Evolutionary conservation across 805 yeast genomes (phyloP).

Genomic region (Myxozyma sirexii): DNA sequence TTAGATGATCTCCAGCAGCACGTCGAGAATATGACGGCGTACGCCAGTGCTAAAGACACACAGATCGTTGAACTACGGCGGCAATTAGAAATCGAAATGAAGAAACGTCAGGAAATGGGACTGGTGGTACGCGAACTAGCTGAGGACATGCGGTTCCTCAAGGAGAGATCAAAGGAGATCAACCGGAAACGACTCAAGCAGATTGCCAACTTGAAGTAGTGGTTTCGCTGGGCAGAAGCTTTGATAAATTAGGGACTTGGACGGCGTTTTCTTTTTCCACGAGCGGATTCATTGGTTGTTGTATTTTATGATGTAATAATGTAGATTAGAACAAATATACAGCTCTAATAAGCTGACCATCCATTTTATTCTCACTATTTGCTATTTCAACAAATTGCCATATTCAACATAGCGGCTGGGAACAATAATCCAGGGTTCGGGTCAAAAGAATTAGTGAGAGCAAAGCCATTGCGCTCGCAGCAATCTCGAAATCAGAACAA

Average conservation of each 20-base stretch:
- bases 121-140: constrained; percentile 6
- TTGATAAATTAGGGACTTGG: not conserved
- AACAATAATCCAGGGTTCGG: not conserved
- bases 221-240: not conserved
- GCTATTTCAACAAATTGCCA: not conserved
- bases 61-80: constrained; percentile 5
- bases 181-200: constrained; percentile 15
- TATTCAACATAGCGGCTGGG: not conserved
- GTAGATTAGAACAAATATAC: not conserved
- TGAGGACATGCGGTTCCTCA: constrained; percentile 15
- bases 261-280: not conserved
- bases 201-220: not conserved
- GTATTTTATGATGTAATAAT: not conserved
- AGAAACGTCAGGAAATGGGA: constrained; percentile 6
- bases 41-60: constrained; percentile 16
- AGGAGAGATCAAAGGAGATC: constrained; percentile 14
- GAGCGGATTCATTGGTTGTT: not conserved
- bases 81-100: constrained; percentile 8
- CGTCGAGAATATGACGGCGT: constrained; percentile 16
- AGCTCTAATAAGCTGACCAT: not conserved
- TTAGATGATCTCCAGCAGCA: constrained; percentile 18
- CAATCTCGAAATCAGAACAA: not conserved
- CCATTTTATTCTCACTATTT: not conserved
- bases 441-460: not conserved
- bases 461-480: not conserved